Evolutionary conservation across 2,329 filamentous ascomycete genomes (phyloP), one percentile per base, ranked within the genome.

Genomic region (Pleomassaria siparia): DNA sequence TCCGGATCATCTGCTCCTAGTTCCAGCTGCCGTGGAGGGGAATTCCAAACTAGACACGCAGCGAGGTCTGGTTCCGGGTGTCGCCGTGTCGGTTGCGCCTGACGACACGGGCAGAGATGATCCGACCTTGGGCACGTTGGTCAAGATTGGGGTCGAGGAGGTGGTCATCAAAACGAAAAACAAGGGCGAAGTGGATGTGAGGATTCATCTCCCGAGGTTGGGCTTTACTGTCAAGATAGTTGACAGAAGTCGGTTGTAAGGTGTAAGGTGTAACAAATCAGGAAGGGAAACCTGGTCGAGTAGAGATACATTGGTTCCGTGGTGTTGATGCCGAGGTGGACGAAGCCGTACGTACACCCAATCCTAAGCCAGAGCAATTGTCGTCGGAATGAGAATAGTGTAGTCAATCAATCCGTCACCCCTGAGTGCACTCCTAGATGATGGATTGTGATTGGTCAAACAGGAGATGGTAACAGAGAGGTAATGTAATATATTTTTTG

Each of bases 41-140:
- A 59, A 65, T 43, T 22, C 44, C 2, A 56, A 54, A 3, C 53
- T 73, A 10, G 66, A 71, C 51, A 39, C 39, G 12, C 55, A 62
- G 47, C 56, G 51, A 24, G 69, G 71, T 0, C 46, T 74, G 22
- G 46, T 45, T 10, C 53, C 56, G 13, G 72, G 71, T 0, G 59
- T 45, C 2, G 8, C 55, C 20, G 68, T 74, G 1, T 63, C 55
- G 21, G 58, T 75, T 1, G 63, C 58, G 20, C 72, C 72, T 1
- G 71, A 74, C 58, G 72, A 75, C 54, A 74, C 69, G 16, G 72
- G 72, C 0, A 60, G 64, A 32, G 64, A 57, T 36, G 62, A 72
- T 58, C 71, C 71, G 4, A 72, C 70, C 0, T 41, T 69, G 12
- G 72, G 72, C 0, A 63, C 41, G 4, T 40, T 74, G 46, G 52